phyloP scores from a whole-genome alignment of 2,329 filamentous ascomycete genomes.

The Hawksworthiomyces lignivorus region DNA sequence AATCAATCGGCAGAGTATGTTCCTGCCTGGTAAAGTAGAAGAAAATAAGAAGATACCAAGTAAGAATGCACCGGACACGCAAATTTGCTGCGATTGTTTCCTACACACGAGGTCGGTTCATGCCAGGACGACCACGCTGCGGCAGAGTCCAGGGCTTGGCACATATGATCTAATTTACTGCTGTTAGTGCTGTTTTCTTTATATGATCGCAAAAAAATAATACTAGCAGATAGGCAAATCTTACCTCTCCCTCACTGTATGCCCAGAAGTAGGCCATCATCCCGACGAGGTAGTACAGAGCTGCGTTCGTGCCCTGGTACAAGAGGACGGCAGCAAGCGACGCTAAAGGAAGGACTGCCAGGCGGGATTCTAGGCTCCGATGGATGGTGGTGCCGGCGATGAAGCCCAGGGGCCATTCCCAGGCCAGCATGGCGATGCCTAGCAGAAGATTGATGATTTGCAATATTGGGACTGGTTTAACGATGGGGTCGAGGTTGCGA shows the following conservation, averaged over 20 bases:
- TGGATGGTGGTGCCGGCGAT: constrained; percentile 74
- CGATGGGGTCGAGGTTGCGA: constrained; percentile 75
- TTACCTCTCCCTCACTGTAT: constrained; percentile 92
- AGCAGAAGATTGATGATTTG: constrained; percentile 86
- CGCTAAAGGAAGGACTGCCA: constrained; percentile 74
- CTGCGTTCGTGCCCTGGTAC: constrained; percentile 89
- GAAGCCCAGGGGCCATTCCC: constrained; percentile 82
- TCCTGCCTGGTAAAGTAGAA: too few relatives aligned
- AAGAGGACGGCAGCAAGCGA: constrained; percentile 67
- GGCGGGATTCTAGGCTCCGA: constrained; percentile 76
- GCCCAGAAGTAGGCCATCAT: constrained; percentile 92
- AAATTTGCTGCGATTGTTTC: too few relatives aligned
- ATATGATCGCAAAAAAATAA: too few relatives aligned
- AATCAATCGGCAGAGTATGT: too few relatives aligned
- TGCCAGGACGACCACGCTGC: constrained; percentile 35
- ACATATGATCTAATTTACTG: constrained; percentile 51
- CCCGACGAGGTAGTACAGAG: constrained; percentile 83
- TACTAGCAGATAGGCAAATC: too few relatives aligned
- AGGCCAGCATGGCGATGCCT: constrained; percentile 68
- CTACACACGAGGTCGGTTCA: constrained; percentile 12
- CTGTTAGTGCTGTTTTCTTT: constrained; percentile 10
- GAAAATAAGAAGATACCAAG: too few relatives aligned
- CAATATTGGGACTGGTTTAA: constrained; percentile 79
- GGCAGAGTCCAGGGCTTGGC: constrained; percentile 64
- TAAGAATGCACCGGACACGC: too few relatives aligned